phyloP scores from a whole-genome alignment of 73 alveolate genomes.

The Tetrahymena borealis region DNA sequence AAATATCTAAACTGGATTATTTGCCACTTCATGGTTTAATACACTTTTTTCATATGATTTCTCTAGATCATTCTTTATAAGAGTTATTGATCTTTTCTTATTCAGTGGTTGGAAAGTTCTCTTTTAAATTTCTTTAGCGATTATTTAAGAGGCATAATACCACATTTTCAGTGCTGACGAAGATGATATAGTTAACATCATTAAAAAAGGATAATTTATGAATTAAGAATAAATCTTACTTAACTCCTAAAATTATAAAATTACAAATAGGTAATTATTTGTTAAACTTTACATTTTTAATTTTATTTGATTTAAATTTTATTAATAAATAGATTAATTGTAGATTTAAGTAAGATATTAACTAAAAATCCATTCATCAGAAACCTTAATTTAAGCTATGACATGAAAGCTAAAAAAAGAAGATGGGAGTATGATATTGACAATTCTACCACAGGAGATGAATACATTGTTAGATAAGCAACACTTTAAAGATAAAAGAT shows the following conservation, averaged over 20 bases:
- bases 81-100: not conserved
- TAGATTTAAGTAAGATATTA: not conserved
- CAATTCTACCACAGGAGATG: not conserved
- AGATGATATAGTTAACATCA: not conserved
- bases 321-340: not conserved
- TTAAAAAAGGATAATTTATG: not conserved
- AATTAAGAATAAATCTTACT: not conserved
- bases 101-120: not conserved
- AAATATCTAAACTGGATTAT: not conserved
- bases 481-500: not conserved
- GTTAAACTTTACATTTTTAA: not conserved
- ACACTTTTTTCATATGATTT: not conserved
- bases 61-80: not conserved
- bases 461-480: not conserved
- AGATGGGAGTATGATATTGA: not conserved
- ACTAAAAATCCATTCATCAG: not conserved
- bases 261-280: not conserved
- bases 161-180: not conserved
- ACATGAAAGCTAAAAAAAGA: not conserved
- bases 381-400: not conserved
- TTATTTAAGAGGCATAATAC: not conserved
- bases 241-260: not conserved
- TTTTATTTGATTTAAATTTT: not conserved
- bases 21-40: not conserved
- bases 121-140: not conserved